A percentile compares a stretch with the other conserved stretches of the same genome.
phyloP scores from a whole-genome alignment of 805 yeast species.

The Yarrowia sp. region DNA sequence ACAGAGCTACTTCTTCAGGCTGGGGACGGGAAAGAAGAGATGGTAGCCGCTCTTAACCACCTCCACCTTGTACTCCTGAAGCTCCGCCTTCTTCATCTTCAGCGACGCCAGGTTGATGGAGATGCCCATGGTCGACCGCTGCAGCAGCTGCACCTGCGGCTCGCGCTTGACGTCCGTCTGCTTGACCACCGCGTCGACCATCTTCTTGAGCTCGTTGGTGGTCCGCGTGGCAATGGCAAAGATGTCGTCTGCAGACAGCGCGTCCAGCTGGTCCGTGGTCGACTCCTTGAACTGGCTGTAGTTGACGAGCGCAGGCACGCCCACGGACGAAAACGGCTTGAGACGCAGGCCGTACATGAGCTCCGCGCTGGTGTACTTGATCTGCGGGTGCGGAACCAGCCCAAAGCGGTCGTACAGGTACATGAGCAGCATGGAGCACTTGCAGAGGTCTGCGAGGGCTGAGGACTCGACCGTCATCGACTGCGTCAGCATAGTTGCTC shows the following conservation, averaged over 20 bases:
- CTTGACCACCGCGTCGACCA: constrained; percentile 23
- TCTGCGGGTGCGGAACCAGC: constrained; percentile 10
- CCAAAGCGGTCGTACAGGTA: constrained; percentile 16
- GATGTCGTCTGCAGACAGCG: not conserved
- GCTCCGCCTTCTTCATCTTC: not conserved
- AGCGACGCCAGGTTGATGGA: constrained; percentile 1
- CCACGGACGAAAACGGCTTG: constrained; percentile 78
- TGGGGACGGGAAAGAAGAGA: constrained; percentile 18
- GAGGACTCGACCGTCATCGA: constrained; percentile 36
- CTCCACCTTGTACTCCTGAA: constrained; percentile 4
- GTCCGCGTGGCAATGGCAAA: constrained; percentile 19
- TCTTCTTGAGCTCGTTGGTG: constrained; percentile 1
- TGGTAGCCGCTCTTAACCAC: constrained; percentile 17
- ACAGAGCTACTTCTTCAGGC: not conserved
- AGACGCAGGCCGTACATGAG: constrained; percentile 57
- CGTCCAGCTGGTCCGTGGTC: not conserved
- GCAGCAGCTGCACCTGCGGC: constrained; percentile 21
- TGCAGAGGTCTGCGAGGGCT: constrained; percentile 37
- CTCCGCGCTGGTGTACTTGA: constrained; percentile 33
- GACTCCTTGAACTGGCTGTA: constrained; percentile 17
- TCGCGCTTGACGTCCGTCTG: constrained; percentile 21
- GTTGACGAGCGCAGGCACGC: constrained; percentile 54
- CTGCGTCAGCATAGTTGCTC: constrained; percentile 37
- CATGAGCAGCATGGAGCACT: constrained; percentile 10
- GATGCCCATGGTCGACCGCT: constrained; percentile 15